Evolutionary conservation across 2,329 filamentous ascomycete species (phyloP), one percentile per base, ranked within the genome.

Genomic region (Pyrenochaeta sp.): DNA sequence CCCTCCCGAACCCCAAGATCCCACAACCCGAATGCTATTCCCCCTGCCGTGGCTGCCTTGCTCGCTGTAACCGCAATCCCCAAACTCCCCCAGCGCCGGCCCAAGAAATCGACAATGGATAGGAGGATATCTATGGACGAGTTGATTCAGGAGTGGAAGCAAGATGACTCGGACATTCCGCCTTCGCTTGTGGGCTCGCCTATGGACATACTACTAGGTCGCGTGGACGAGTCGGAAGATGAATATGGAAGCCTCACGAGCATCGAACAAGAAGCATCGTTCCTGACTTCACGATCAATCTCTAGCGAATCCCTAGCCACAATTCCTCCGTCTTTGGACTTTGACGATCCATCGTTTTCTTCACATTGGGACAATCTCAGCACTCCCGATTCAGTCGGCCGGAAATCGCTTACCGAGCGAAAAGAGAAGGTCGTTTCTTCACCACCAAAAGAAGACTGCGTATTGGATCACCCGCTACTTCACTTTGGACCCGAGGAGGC

Each of bases 21-120:
- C 51, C 74, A 77, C 61, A 69, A 69, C 53, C 69, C 65, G 46
- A 74, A 69, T 55, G 74, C 75, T 7, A 61, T 83, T 4, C 79
- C 80, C 11, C 74, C 77, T n/a, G 76, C 81, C 15, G 76, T 84
- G 36, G 81, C 80, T 18, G 81, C 80, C 7, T 69, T 86, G 41
- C 69, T 86, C 22, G 79, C 82, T 41, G 77, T 82, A 31, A 86
- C 83, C 2, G 71, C 80, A 2, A 85, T 86, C 35, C 82, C 82
- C 3, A 75, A 77, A 14, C 79, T 78, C 45, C 71, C 68, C 3
- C 66, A 69, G 48, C 69, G 70, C 7, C 67, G 68, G 9, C 48
- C 68, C 68, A 74, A 63, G 62, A 71, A 51, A 63, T 76, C 63
- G 58, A 73, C 55, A 6, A 61, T 67, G 70, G 60, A 70, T 41